Percentiles rank a stretch among this genome's conserved stretches.
Evolutionary conservation across 441 rosid genomes (phyloP).

Genomic region (Capsella rubella): DNA sequence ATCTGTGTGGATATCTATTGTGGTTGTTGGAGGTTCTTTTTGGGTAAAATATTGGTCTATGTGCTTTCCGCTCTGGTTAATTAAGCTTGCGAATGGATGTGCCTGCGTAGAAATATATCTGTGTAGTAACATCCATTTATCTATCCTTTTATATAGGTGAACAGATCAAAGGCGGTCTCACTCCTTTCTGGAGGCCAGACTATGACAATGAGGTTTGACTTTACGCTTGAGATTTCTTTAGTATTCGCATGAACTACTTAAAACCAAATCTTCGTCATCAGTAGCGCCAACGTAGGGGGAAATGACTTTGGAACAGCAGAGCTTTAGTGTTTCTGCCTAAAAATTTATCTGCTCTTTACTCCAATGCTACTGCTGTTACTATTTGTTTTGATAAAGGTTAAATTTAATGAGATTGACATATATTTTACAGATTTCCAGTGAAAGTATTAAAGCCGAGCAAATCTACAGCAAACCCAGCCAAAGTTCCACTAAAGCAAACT

Average conservation of each 20-base stretch:
- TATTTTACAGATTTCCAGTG: conserved; percentile 63
- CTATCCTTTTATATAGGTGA: conserved; percentile 62
- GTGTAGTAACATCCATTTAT: conserved; percentile 3
- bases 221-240: conserved; percentile 21
- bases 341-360: conserved; percentile 11
- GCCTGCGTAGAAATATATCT: background rate
- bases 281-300: background rate
- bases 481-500: conserved; percentile 62
- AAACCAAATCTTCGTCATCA: background rate
- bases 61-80: background rate
- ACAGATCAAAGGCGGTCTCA: conserved; percentile 61
- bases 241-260: conserved; percentile 14
- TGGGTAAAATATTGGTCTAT: background rate
- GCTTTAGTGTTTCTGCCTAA: too few relatives aligned
- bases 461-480: conserved; percentile 65
- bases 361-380: background rate
- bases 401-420: conserved; percentile 24
- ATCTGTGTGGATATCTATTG: conserved; percentile 15
- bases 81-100: conserved; percentile 4
- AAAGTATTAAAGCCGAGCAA: conserved; percentile 63
- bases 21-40: background rate
- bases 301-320: background rate
- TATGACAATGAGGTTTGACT: conserved; percentile 65
- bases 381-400: background rate
- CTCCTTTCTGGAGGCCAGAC: conserved; percentile 60